Evolutionary conservation across 2,329 filamentous ascomycete genomes (phyloP).

Genomic region (Botryotinia narcissicola): DNA sequence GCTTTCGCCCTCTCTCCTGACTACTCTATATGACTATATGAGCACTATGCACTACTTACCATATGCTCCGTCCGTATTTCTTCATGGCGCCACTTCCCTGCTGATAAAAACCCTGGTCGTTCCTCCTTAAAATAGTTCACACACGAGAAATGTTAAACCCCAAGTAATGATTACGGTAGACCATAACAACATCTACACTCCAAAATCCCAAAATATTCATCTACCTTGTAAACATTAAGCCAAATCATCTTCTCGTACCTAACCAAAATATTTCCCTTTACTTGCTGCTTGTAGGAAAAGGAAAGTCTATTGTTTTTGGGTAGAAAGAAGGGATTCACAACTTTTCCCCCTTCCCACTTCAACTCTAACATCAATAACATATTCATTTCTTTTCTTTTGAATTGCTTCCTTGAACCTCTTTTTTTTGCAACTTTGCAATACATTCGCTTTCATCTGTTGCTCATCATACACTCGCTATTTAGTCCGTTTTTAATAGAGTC

Average conservation of each 20-base stretch:
- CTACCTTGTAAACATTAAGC: not conserved
- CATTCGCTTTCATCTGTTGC: conserved; percentile 12
- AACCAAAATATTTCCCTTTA: not conserved
- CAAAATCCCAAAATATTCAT: not conserved
- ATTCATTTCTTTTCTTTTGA: not conserved
- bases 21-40: not conserved
- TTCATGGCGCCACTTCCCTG: not conserved
- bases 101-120: not conserved
- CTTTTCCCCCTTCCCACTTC: not conserved
- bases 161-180: conserved; percentile 2
- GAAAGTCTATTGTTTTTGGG: conserved; percentile 1
- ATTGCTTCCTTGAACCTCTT: not conserved
- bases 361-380: not conserved
- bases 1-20: not conserved
- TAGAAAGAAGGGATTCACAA: conserved; percentile 11
- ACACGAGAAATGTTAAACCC: not conserved
- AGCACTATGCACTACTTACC: too few relatives aligned
- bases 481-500: not conserved
- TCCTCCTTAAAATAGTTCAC: conserved; percentile 11
- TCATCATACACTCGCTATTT: conserved; percentile 6
- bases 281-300: not conserved
- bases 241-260: not conserved
- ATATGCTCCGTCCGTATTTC: not conserved
- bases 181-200: not conserved
- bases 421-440: not conserved